Conservation (phyloP, 1,284 basidiomycete species). For the Ceratorhiza oryzae-sativae region DNA sequence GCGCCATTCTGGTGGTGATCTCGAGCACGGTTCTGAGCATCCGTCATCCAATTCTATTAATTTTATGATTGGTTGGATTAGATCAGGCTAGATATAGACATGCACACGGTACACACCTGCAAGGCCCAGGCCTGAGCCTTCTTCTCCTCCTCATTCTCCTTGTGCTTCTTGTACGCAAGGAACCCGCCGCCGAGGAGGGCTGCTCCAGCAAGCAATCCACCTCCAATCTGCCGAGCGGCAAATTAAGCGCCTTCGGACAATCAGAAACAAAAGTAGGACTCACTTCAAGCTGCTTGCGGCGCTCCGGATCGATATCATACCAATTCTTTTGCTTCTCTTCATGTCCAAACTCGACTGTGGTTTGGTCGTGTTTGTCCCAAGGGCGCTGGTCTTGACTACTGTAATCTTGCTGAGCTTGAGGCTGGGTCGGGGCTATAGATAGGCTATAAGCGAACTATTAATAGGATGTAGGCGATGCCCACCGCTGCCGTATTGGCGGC, state of each 20-base stretch:
- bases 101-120: conserved; percentile 42
- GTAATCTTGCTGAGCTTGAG: conserved; percentile 47
- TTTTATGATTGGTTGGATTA: neutral
- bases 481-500: conserved; percentile 16
- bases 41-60: conserved; percentile 58
- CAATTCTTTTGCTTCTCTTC: conserved; percentile 65
- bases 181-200: conserved; percentile 61
- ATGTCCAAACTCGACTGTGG: conserved; percentile 53
- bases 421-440: neutral
- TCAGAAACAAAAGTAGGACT: conserved; percentile 38
- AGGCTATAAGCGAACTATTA: neutral
- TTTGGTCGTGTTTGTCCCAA: conserved; percentile 49
- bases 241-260: neutral
- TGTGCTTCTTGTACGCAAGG: conserved; percentile 62
- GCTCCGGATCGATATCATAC: conserved; percentile 61
- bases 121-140: conserved; percentile 60
- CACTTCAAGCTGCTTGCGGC: conserved; percentile 68
- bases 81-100: conserved; percentile 41
- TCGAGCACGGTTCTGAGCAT: conserved; percentile 61
- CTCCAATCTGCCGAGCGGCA: conserved; percentile 60
- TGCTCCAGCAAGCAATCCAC: conserved; percentile 64
- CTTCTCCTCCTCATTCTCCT: conserved; percentile 66
- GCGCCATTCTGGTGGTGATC: conserved; percentile 59
- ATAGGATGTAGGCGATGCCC: neutral
- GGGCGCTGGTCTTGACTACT: conserved; percentile 50